A percentile compares a stretch with the other conserved stretches of the same genome.
These are phyloP conservation scores for Penicillium chermesinum DNA, from an alignment of 495 filamentous ascomycete species.

Conservation along the genomic window DNA sequence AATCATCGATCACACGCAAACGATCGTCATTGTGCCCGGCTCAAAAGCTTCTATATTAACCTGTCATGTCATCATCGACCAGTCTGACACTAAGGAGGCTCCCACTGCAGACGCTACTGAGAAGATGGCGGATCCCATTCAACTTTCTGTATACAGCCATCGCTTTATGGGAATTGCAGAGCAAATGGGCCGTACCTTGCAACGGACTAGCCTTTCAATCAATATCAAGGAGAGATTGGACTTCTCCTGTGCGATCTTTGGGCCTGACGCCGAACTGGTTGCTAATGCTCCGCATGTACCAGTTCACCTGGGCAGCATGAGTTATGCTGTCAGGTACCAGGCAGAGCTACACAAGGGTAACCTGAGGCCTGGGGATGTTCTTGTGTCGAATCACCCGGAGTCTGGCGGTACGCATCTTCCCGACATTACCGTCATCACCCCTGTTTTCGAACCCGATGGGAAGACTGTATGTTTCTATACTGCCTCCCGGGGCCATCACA, in stretches of 20 bases:
- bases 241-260: slow-evolving; percentile 41
- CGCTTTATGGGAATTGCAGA: slow-evolving; percentile 41
- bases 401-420: slow-evolving; percentile 84
- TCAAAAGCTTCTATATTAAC: neutral
- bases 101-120: neutral
- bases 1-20: neutral
- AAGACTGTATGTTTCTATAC: slow-evolving; percentile 80
- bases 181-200: slow-evolving; percentile 41
- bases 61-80: neutral
- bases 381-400: slow-evolving; percentile 92
- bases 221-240: slow-evolving; percentile 45
- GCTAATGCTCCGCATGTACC: slow-evolving; percentile 81
- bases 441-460: slow-evolving; percentile 60
- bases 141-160: slow-evolving; percentile 62
- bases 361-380: slow-evolving; percentile 82
- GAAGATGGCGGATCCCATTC: slow-evolving; percentile 56
- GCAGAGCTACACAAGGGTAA: slow-evolving; percentile 79
- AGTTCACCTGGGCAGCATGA: slow-evolving; percentile 91
- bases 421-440: slow-evolving; percentile 84
- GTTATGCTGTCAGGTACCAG: slow-evolving; percentile 51
- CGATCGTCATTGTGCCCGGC: neutral
- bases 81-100: neutral
- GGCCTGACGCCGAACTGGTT: slow-evolving; percentile 34
- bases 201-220: slow-evolving; percentile 36
- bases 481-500: slow-evolving; percentile 77